These are phyloP conservation scores for Xylaria grammica DNA, from an alignment of 495 filamentous ascomycete species.

Conservation along the genomic window DNA sequence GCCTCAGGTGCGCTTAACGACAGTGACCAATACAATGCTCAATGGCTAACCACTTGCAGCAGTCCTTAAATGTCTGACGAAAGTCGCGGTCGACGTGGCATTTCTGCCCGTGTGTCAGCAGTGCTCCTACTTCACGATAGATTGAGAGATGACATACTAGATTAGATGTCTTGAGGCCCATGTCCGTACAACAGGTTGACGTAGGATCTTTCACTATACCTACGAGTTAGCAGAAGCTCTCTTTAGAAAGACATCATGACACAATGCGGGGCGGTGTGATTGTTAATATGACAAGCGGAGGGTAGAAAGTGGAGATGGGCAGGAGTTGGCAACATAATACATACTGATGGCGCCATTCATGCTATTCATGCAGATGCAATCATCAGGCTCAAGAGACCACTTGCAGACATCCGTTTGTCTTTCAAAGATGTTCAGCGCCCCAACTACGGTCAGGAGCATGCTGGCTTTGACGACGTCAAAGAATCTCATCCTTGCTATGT, in stretches of 20 bases:
- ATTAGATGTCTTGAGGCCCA: conserved; percentile 19
- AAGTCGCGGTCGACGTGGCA: conserved; percentile 15
- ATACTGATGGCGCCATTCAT: conserved; percentile 15
- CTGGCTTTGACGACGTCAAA: not conserved
- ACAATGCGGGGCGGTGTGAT: not conserved
- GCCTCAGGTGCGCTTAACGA: not conserved
- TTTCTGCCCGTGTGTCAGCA: conserved; percentile 8
- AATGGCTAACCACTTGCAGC: conserved; percentile 18
- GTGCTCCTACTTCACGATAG: not conserved
- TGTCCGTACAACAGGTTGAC: conserved; percentile 9
- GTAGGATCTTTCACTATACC: conserved; percentile 20
- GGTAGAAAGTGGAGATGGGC: not conserved
- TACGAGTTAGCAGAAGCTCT: not conserved
- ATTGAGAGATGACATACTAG: conserved; percentile 2
- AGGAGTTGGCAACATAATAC: not conserved
- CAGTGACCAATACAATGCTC: conserved; percentile 18
- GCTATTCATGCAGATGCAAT: conserved; percentile 23
- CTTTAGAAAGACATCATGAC: not conserved
- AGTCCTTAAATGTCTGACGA: conserved; percentile 18
- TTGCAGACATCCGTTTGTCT: conserved; percentile 21
- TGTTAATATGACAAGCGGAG: not conserved
- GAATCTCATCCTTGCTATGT: not conserved
- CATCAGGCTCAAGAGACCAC: conserved; percentile 21
- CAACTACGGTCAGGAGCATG: not conserved
- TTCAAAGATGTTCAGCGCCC: conserved; percentile 14